Evolutionary conservation across 2,329 filamentous ascomycete genomes (phyloP).

Genomic region (Pseudocercospora fuligena): DNA sequence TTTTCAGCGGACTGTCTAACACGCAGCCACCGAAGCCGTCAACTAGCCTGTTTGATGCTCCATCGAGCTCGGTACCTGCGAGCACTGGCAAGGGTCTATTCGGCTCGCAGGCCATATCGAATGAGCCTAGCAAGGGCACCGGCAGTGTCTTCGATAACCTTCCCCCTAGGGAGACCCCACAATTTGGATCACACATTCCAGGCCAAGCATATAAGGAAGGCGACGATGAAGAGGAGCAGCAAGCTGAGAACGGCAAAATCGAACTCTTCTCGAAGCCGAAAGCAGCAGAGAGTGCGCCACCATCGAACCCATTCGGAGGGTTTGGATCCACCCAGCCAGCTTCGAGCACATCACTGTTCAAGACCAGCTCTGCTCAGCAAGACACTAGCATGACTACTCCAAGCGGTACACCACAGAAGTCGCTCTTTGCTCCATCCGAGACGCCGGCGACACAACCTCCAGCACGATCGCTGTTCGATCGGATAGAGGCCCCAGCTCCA

Average conservation of each 20-base stretch:
- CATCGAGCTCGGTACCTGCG: conserved; percentile 6
- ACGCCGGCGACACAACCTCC: conserved; percentile 20
- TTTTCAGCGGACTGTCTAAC: conserved; percentile 19
- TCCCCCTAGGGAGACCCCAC: conserved; percentile 22
- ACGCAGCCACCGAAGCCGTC: conserved; percentile 14
- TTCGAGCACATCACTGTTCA: conserved; percentile 20
- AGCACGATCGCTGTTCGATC: conserved; percentile 27
- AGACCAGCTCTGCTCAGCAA: conserved; percentile 24
- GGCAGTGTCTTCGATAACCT: conserved; percentile 28
- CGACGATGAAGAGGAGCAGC: conserved; percentile 22
- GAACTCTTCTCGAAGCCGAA: conserved; percentile 19
- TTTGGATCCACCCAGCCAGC: conserved; percentile 17
- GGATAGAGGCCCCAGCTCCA: conserved; percentile 17
- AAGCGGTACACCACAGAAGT: conserved; percentile 31
- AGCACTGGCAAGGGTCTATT: conserved; percentile 25
- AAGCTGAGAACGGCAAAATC: background rate
- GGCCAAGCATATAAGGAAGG: conserved; percentile 26
- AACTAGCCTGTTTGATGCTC: conserved; percentile 14
- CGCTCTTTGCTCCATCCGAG: conserved; percentile 18
- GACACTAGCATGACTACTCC: conserved; percentile 37
- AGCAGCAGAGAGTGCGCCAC: conserved; percentile 10
- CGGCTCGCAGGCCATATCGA: conserved; percentile 17
- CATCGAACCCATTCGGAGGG: conserved; percentile 13
- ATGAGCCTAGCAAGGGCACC: conserved; percentile 14
- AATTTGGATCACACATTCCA: conserved; percentile 28